Evolutionary conservation across 1,284 basidiomycete species (phyloP).

Genomic region (Agaricales sp.): DNA sequence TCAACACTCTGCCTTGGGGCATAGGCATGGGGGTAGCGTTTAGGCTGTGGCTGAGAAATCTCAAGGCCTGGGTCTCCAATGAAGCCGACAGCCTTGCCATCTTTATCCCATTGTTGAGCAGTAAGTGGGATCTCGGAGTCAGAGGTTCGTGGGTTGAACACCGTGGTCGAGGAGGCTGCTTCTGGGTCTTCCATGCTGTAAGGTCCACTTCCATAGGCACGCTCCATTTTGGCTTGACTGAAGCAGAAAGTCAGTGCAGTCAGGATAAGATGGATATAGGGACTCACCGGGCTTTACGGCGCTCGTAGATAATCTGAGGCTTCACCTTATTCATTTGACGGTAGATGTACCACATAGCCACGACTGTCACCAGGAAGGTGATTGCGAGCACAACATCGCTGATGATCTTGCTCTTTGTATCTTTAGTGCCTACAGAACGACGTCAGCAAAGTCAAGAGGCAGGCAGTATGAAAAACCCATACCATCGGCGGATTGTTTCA

Average conservation of each 20-base stretch:
- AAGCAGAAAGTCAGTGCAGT: neutral
- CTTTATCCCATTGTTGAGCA: conserved; percentile 27
- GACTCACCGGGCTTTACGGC: conserved; percentile 56
- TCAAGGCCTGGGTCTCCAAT: conserved; percentile 20
- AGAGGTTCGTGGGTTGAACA: conserved; percentile 24
- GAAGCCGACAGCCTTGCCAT: conserved; percentile 24
- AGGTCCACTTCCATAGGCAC: conserved; percentile 12
- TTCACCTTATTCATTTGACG: conserved; percentile 68
- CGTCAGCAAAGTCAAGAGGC: conserved; percentile 8
- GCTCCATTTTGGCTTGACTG: conserved; percentile 40
- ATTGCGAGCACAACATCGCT: conserved; percentile 52
- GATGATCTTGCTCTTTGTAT: conserved; percentile 44
- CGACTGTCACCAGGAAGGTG: conserved; percentile 63
- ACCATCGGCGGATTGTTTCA: conserved; percentile 36
- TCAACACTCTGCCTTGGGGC: conserved; percentile 1
- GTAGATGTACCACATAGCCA: conserved; percentile 80
- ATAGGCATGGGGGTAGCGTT: conserved; percentile 12
- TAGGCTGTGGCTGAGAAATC: conserved; percentile 28
- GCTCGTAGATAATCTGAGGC: conserved; percentile 61
- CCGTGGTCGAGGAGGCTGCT: conserved; percentile 17
- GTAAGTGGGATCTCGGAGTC: conserved; percentile 32
- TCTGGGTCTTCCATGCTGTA: conserved; percentile 16
- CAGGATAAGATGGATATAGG: conserved; percentile 6
- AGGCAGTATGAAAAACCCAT: conserved; percentile 9
- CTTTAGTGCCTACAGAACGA: conserved; percentile 24